Conservation (phyloP, 2,329 filamentous ascomycete species). For the Pseudogymnoascus pannorum region DNA sequence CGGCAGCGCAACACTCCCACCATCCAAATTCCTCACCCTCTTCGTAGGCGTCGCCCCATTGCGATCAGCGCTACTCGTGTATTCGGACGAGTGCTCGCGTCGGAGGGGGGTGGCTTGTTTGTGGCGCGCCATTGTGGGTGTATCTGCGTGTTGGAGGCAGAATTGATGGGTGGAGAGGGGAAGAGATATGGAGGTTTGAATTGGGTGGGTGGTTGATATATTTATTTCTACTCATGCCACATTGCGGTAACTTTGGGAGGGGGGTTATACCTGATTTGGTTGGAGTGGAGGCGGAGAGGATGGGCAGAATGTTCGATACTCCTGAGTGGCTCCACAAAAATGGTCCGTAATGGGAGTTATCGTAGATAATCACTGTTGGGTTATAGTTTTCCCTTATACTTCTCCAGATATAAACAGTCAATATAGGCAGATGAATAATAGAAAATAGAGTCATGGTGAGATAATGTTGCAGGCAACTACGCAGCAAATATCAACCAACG, state of each 20-base stretch:
- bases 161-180: not conserved
- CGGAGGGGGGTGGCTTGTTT: constrained; percentile 61
- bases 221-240: constrained; percentile 9
- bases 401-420: not conserved
- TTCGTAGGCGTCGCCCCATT: constrained; percentile 29
- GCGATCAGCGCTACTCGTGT: constrained; percentile 44
- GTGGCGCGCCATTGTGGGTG: constrained; percentile 62
- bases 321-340: not conserved
- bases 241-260: constrained; percentile 1
- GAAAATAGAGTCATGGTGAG: not conserved
- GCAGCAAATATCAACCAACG: not conserved
- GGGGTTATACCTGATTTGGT: not conserved
- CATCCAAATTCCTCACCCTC: constrained; percentile 23
- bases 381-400: not conserved
- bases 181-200: not conserved
- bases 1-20: constrained; percentile 20
- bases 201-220: not conserved
- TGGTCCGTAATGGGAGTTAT: not conserved
- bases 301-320: not conserved
- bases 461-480: not conserved
- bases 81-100: constrained; percentile 60
- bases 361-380: not conserved
- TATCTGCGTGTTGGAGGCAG: not conserved
- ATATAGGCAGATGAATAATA: not conserved
- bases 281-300: not conserved